Conservation (phyloP, 2,329 filamentous ascomycete species). For the Talaromyces rugulosus region DNA sequence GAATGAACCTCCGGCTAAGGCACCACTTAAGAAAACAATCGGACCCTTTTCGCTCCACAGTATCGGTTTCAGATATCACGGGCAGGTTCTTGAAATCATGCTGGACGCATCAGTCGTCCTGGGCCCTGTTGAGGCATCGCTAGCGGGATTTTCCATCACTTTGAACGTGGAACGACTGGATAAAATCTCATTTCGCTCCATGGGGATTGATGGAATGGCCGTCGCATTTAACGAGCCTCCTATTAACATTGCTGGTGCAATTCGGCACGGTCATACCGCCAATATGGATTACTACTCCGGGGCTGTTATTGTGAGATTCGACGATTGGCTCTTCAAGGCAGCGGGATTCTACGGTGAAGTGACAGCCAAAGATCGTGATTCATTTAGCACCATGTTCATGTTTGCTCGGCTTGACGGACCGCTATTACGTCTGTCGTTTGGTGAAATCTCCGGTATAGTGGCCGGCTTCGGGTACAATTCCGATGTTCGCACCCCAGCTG, state of each 20-base stretch:
- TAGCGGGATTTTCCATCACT: constrained; percentile 30
- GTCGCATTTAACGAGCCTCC: constrained; percentile 33
- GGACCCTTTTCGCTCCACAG: constrained; percentile 33
- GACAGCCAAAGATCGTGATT: not conserved
- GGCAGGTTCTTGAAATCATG: constrained; percentile 14
- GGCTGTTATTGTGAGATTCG: constrained; percentile 32
- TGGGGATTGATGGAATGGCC: constrained; percentile 28
- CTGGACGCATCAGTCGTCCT: constrained; percentile 26
- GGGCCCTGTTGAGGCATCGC: constrained; percentile 35
- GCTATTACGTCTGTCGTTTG: not conserved
- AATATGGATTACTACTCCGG: constrained; percentile 28
- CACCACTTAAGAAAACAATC: constrained; percentile 20
- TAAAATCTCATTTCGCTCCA: constrained; percentile 4
- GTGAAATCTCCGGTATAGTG: not conserved
- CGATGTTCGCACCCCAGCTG: not conserved
- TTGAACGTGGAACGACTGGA: constrained; percentile 23
- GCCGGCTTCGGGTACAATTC: constrained; percentile 1
- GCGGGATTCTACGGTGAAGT: constrained; percentile 35
- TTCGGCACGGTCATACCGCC: constrained; percentile 22
- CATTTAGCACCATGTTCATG: not conserved
- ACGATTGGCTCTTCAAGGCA: constrained; percentile 35
- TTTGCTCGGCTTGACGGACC: not conserved
- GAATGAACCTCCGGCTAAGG: constrained; percentile 12
- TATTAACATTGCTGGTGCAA: constrained; percentile 33
- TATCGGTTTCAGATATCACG: constrained; percentile 33